Evolutionary conservation across 148 eudicot genomes (phyloP), one percentile per base, ranked within the genome.

Genomic region (Oxyria digyna): DNA sequence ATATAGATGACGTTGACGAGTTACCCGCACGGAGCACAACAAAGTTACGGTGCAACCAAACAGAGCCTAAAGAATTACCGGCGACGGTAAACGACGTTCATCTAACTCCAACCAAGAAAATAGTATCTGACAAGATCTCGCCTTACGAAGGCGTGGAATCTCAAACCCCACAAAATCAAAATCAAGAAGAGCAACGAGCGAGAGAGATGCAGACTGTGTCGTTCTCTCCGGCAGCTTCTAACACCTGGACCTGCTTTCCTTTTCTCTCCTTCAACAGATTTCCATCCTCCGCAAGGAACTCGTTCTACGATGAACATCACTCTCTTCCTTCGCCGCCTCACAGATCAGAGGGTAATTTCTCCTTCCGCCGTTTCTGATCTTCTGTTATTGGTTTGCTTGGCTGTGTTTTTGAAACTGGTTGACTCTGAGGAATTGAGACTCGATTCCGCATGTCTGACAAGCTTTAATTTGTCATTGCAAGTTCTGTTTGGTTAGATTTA

Each of bases 131-230:
- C 4, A 6, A 43, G 49, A 43, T 33, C 37, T 33, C 14, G 18
- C 1, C 5, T 12, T 4, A 18, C 8, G 20, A 46, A 46, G 52
- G 21, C 52, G 52, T 46, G 52, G 52, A 46, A n/a, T 46, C 52
- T 46, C 52, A 46, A 46, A n/a, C 23, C 52, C 52, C 52, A n/a
- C 52, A 1, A 46, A 46, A 46, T 46, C 52, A 18, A 46, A 46
- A 46, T 46, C 52, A 46, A n/a, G 21, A 20, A 46, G 21, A 46
- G 21, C 21, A 46, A 46, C 48, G 54, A 48, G 24, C 23, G 62
- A 23, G 59, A 9, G 62, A 52, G 62, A 52, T 52, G 62, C 62
- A 52, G 62, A 52, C 62, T 52, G 31, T 52, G 15, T 23, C 62
- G 31, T 23, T 52, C 62, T 10, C 62, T 52, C 29, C 62, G 62